phyloP scores from a whole-genome alignment of 768 basidiomycete species.

The Punctularia strigosozonata region DNA sequence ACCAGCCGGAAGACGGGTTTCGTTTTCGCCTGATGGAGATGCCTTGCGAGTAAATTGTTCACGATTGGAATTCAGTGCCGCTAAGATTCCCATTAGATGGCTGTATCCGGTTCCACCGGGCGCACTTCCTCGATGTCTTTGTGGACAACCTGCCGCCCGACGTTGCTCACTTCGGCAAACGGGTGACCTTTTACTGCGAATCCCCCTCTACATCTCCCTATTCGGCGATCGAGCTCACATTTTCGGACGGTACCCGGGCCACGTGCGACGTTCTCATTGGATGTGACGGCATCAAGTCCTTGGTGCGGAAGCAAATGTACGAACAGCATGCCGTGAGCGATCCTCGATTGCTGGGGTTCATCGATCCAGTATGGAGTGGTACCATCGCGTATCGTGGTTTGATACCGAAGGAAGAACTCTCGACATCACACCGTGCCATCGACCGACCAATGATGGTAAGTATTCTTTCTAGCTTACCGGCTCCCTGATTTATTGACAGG shows the following conservation, averaged over 20 bases:
- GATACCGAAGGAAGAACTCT: constrained; percentile 26
- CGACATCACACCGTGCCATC: constrained; percentile 20
- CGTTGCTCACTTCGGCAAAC: constrained; percentile 19
- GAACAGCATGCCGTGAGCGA: constrained; percentile 10
- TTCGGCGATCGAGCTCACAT: constrained; percentile 8
- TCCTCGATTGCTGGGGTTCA: constrained; percentile 17
- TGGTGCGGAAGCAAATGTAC: constrained; percentile 21
- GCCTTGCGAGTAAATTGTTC: too few relatives aligned
- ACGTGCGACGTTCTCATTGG: constrained; percentile 21
- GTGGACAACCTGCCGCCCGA: constrained; percentile 17
- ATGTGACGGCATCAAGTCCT: constrained; percentile 21
- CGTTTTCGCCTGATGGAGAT: constrained; percentile 25
- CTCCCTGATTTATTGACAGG: constrained; percentile 1
- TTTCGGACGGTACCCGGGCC: constrained; percentile 15
- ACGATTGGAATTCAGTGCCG: too few relatives aligned
- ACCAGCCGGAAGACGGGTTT: constrained; percentile 25
- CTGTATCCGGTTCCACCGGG: constrained; percentile 34
- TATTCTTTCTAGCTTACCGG: not conserved
- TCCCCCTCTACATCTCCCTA: not conserved
- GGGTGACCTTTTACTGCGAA: constrained; percentile 12
- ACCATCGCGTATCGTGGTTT: constrained; percentile 34
- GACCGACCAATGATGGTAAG: constrained; percentile 32
- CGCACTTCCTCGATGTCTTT: constrained; percentile 33
- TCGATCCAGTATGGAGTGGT: constrained; percentile 36
- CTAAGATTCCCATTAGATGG: too few relatives aligned